Evolutionary conservation across 805 yeast genomes (phyloP).

Genomic region (Saturnispora hagleri): DNA sequence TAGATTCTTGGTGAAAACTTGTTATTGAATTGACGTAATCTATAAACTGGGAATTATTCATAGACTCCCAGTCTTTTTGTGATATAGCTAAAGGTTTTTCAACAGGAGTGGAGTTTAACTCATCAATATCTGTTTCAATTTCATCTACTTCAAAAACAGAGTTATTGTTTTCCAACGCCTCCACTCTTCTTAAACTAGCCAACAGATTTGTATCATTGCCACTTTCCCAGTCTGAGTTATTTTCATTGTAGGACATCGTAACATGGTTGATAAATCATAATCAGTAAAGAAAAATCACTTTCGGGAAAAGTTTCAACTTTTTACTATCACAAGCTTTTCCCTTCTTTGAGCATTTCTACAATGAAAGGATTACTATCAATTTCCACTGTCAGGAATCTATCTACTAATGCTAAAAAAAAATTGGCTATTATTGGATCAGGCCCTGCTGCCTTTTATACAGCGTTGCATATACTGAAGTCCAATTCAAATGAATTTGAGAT

Average conservation of each 20-base stretch:
- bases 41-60: slow-evolving; percentile 32
- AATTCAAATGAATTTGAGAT: slow-evolving; percentile 28
- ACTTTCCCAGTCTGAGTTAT: slow-evolving; percentile 5
- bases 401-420: slow-evolving; percentile 14
- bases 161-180: background rate
- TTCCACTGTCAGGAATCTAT: background rate
- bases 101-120: background rate
- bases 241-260: background rate
- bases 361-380: background rate
- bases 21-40: slow-evolving; percentile 25
- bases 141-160: background rate
- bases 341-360: background rate
- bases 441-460: slow-evolving; percentile 93
- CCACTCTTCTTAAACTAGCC: background rate
- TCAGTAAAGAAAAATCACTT: background rate
- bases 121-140: slow-evolving; percentile 9
- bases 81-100: background rate
- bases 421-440: slow-evolving; percentile 90
- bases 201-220: background rate
- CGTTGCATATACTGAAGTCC: slow-evolving; percentile 52
- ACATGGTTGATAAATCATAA: background rate
- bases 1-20: slow-evolving; percentile 1
- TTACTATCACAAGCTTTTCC: background rate
- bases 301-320: background rate
- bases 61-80: slow-evolving; percentile 25